phyloP scores from a whole-genome alignment of 1,284 basidiomycete species.

The Cystobasidiaceae sp. region DNA sequence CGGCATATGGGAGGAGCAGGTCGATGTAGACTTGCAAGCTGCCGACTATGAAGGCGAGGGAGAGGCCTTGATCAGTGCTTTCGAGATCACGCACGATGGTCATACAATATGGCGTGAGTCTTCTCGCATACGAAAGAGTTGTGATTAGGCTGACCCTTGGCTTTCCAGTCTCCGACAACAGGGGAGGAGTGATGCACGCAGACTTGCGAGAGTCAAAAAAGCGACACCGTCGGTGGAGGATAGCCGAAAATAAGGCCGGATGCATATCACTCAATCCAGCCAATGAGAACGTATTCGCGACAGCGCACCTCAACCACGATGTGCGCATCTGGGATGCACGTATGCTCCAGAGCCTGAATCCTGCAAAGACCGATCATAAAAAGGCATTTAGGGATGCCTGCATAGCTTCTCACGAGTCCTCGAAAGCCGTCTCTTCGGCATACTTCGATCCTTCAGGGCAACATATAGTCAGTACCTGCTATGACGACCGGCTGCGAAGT shows the following conservation, averaged over 20 bases:
- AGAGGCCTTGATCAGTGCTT: slow-evolving; percentile 48
- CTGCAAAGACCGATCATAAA: background rate
- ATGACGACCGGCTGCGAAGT: slow-evolving; percentile 28
- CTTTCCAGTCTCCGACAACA: slow-evolving; percentile 45
- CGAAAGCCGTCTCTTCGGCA: slow-evolving; percentile 49
- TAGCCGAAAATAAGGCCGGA: slow-evolving; percentile 35
- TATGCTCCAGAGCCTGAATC: slow-evolving; percentile 26
- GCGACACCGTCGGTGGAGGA: slow-evolving; percentile 36
- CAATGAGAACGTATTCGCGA: slow-evolving; percentile 36
- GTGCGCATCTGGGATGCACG: slow-evolving; percentile 40
- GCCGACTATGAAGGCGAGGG: slow-evolving; percentile 42
- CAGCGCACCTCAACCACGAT: slow-evolving; percentile 39
- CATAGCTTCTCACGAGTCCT: slow-evolving; percentile 45
- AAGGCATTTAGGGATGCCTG: slow-evolving; percentile 23
- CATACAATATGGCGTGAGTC: slow-evolving; percentile 44
- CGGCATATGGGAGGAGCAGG: slow-evolving; percentile 47
- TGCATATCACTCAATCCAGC: slow-evolving; percentile 39
- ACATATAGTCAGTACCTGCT: slow-evolving; percentile 22
- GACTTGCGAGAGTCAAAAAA: slow-evolving; percentile 47
- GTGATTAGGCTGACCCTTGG: background rate
- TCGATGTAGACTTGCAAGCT: slow-evolving; percentile 42
- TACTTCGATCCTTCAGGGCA: slow-evolving; percentile 52
- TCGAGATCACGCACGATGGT: slow-evolving; percentile 49
- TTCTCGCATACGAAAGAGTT: too few species aligned
- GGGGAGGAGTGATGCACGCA: slow-evolving; percentile 50